Percentiles rank a stretch among this genome's conserved stretches.
Conservation (phyloP, 768 basidiomycete species). For the Floccularia luteovirens region DNA sequence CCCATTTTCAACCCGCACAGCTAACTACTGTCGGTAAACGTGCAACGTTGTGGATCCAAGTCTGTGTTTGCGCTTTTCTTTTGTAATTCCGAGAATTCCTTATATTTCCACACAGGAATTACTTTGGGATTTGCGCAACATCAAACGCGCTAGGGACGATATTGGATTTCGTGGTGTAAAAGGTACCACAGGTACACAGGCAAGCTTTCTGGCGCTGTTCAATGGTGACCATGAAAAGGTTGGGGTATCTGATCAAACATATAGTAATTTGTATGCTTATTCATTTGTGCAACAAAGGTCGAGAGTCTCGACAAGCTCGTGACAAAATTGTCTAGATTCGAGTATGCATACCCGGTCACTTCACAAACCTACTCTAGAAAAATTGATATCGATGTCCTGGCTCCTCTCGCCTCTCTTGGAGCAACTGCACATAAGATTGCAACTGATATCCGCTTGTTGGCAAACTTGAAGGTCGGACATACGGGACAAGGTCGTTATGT, state of each 20-base stretch:
- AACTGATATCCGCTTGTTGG: constrained; percentile 89
- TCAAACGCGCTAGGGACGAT: constrained; percentile 84
- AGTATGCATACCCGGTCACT: constrained; percentile 94
- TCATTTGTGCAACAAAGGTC: constrained; percentile 43
- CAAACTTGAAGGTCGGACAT: constrained; percentile 94
- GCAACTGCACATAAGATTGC: constrained; percentile 98
- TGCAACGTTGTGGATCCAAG: constrained; percentile 94
- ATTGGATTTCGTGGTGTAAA: constrained; percentile 97
- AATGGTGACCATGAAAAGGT: constrained; percentile 94
- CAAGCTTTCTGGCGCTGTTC: constrained; percentile 89
- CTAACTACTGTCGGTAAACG: constrained; percentile 97
- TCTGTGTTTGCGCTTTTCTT: constrained; percentile 14
- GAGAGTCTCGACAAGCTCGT: constrained; percentile 84
- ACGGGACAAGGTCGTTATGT: too few relatives aligned
- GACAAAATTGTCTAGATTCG: constrained; percentile 87
- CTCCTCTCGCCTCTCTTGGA: constrained; percentile 83
- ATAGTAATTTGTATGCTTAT: not conserved
- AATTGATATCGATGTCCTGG: constrained; percentile 89
- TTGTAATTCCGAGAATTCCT: not conserved
- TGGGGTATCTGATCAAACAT: not conserved
- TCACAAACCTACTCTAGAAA: constrained; percentile 99
- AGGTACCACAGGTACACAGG: constrained; percentile 99
- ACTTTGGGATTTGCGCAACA: constrained; percentile 92
- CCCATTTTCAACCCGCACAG: constrained; percentile 98
- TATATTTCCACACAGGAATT: constrained; percentile 53